phyloP scores from a whole-genome alignment of 2,329 filamentous ascomycete species.

The Clarireedia monteithiana region DNA sequence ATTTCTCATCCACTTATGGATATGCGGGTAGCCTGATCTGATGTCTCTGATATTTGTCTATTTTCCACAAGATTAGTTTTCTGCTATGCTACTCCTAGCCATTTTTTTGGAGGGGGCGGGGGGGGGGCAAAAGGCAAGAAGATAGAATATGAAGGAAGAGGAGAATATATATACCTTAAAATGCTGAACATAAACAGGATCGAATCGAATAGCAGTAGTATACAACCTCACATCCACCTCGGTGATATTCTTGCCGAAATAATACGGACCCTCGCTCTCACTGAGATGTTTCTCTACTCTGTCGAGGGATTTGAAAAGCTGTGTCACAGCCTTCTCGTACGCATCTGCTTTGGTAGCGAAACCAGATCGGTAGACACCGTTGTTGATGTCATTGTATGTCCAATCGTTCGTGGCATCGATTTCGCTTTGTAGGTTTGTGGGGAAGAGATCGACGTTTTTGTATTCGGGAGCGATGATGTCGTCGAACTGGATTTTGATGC shows the following conservation, averaged over 20 bases:
- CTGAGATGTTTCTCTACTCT: conserved; percentile 63
- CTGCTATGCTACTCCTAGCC: background rate
- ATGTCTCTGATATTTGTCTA: conserved; percentile 47
- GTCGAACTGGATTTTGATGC: conserved; percentile 56
- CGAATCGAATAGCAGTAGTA: conserved; percentile 57
- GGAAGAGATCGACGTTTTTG: conserved; percentile 59
- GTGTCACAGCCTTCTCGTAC: conserved; percentile 65
- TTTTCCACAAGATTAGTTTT: background rate
- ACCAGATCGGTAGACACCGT: conserved; percentile 67
- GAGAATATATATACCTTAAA: conserved; percentile 65
- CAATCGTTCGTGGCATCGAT: conserved; percentile 76
- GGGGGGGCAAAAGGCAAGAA: background rate
- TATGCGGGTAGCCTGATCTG: conserved; percentile 44
- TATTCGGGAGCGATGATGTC: conserved; percentile 53
- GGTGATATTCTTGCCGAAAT: conserved; percentile 68
- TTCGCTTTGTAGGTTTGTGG: conserved; percentile 46
- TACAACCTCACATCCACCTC: conserved; percentile 74
- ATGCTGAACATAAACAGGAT: conserved; percentile 73
- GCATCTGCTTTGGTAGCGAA: conserved; percentile 80
- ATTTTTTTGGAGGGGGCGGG: too few relatives aligned
- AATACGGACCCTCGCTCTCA: conserved; percentile 51
- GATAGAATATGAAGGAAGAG: too few relatives aligned
- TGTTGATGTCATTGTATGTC: conserved; percentile 70
- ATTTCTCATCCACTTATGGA: conserved; percentile 59
- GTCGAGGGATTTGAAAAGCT: conserved; percentile 72